Evolutionary conservation across 2,329 filamentous ascomycete species (phyloP), one percentile per base, ranked within the genome.

Genomic region (Colletotrichum karsti): DNA sequence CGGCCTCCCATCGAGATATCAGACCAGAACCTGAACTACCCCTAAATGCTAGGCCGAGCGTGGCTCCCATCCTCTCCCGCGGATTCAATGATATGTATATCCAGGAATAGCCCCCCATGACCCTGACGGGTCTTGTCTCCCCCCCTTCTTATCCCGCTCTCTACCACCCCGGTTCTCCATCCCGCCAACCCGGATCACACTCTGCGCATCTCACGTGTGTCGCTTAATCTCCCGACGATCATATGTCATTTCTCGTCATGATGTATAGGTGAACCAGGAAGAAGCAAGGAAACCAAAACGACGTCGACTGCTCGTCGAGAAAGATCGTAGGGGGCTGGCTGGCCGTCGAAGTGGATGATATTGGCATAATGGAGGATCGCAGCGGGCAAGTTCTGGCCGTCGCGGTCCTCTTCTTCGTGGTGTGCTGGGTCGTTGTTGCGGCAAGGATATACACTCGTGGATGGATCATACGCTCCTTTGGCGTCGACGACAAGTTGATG

Each of bases 401-500:
- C 53, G 68, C 68, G 20, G 72, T 73, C 57, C 69, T 77, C 4
- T 80, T 83, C 50, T 42, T 83, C 15, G 61, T 78, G 5, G 48
- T 83, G 8, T 76, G 75, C 7, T 75, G 77, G 12, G 73, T 78
- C 48, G 71, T 77, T 7, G 75, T 74, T 2, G 22, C 67, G 3
- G 67, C 79, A 7, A 76, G 78, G 9, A 63, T 75, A 4, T 80
- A 79, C 62, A 78, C 76, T 13, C 76, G 77, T 35, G 75, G 66
- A 7, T 74, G 73, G 66, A 70, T 80, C 3, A 72, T 76, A 53
- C 78, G 78, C 63, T 72, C 75, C 0, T 78, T 80, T 51, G 72
- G 70, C 2, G 24, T 72, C 0, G 78, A 80, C 53, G 78, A 80
- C 70, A 79, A 73, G 72, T 72, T 80, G 30, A 78, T 77, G 7